Evolutionary conservation across 2,329 filamentous ascomycete species (phyloP).

Genomic region (Cordyceps militaris): DNA sequence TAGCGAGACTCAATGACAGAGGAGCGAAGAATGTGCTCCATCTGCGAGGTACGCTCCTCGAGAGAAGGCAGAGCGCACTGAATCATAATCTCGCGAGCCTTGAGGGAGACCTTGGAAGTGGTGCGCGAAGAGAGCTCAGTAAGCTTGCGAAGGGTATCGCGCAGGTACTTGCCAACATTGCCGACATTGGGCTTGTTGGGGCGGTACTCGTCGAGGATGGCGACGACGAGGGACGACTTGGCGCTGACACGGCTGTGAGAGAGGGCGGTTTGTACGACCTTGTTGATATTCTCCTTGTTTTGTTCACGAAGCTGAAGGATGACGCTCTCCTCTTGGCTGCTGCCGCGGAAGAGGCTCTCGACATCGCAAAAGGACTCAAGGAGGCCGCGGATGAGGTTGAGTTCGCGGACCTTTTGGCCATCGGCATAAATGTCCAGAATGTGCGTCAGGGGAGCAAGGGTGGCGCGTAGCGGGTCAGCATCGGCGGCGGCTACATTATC

Average conservation of each 20-base stretch:
- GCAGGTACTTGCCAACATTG: slow-evolving; percentile 83
- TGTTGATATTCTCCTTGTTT: slow-evolving; percentile 84
- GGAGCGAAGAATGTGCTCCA: slow-evolving; percentile 97
- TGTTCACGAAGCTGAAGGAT: slow-evolving; percentile 90
- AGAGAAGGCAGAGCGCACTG: slow-evolving; percentile 94
- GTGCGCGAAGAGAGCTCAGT: slow-evolving; percentile 75
- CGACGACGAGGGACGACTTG: slow-evolving; percentile 90
- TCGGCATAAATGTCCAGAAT: slow-evolving; percentile 78
- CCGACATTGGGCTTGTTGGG: slow-evolving; percentile 89
- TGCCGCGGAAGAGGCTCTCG: slow-evolving; percentile 80
- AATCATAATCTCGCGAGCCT: slow-evolving; percentile 94
- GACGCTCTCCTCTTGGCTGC: slow-evolving; percentile 88
- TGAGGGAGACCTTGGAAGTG: slow-evolving; percentile 92
- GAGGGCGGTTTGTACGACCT: slow-evolving; percentile 81
- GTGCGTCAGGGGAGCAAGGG: slow-evolving; percentile 67
- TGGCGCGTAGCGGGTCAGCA: slow-evolving; percentile 63
- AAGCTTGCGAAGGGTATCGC: slow-evolving; percentile 72
- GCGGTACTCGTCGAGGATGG: slow-evolving; percentile 87
- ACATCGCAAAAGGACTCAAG: slow-evolving; percentile 75
- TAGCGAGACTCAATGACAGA: slow-evolving; percentile 96
- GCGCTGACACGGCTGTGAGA: slow-evolving; percentile 88
- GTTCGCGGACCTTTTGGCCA: slow-evolving; percentile 85
- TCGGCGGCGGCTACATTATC: slow-evolving; percentile 72
- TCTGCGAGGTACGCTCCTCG: slow-evolving; percentile 89
- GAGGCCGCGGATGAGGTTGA: slow-evolving; percentile 71